Percentiles rank a stretch among this genome's conserved stretches.
These are phyloP conservation scores for Immersiella caudata DNA, from an alignment of 495 filamentous ascomycete species.

Conservation along the genomic window DNA sequence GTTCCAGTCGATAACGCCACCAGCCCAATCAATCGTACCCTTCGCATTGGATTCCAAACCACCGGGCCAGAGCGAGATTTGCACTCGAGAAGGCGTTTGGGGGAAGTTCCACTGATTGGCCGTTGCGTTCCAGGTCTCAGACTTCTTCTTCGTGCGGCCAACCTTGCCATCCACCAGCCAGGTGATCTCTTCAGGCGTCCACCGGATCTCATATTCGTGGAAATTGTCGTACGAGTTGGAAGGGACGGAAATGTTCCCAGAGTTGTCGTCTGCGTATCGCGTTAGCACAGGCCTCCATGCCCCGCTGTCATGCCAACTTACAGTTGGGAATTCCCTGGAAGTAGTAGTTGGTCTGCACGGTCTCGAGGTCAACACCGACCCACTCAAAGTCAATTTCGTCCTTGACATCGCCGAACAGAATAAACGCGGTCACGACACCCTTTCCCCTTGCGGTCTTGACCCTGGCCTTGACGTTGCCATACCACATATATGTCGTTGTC, in stretches of 20 bases:
- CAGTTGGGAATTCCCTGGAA: slow-evolving; percentile 93
- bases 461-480: slow-evolving; percentile 84
- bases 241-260: slow-evolving; percentile 65
- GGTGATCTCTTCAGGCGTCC: slow-evolving; percentile 79
- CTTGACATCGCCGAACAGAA: slow-evolving; percentile 90
- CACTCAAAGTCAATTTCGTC: slow-evolving; percentile 99
- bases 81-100: slow-evolving; percentile 89
- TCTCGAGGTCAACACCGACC: slow-evolving; percentile 75
- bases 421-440: slow-evolving; percentile 95
- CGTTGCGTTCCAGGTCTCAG: slow-evolving; percentile 82
- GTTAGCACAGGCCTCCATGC: slow-evolving; percentile 29
- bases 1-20: slow-evolving; percentile 88
- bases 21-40: slow-evolving; percentile 91
- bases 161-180: slow-evolving; percentile 84
- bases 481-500: slow-evolving; percentile 93
- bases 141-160: slow-evolving; percentile 71
- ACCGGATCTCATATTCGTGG: slow-evolving; percentile 92
- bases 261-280: slow-evolving; percentile 64
- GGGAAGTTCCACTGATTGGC: slow-evolving; percentile 83
- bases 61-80: slow-evolving; percentile 95
- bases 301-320: slow-evolving; percentile 51
- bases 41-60: slow-evolving; percentile 74
- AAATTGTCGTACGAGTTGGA: slow-evolving; percentile 75
- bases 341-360: slow-evolving; percentile 93
- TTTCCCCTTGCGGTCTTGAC: slow-evolving; percentile 82